Evolutionary conservation across 2,329 filamentous ascomycete genomes (phyloP), one percentile per base, ranked within the genome.

Genomic region (Drechslerella stenobrocha): DNA sequence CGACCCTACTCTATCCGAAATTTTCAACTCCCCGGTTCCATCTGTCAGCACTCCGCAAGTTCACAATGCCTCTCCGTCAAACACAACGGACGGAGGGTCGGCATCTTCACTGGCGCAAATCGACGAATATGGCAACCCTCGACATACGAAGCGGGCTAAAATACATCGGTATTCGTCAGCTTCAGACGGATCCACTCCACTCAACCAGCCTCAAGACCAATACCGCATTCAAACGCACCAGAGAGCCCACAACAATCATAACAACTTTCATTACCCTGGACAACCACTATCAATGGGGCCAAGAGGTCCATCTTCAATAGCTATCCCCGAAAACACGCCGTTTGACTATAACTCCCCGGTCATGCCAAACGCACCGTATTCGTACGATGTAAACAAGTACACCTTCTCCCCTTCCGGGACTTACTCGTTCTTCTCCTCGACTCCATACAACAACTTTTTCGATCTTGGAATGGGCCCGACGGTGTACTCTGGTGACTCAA

Each of bases 221-320:
- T 67, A 67, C 44, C 63, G 63, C 35, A 67, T 67, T 55, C 55
- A 59, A 11, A 67, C 63, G n/a, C 63, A 59, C 22, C 55, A 67
- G 52, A 45, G 63, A 42, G 13, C 56, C 7, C 63, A 67, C 24
- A 59, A 59, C n/a, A 67, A 28, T 26, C 63, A 52, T 30, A 58
- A 52, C 9, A 45, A 35, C 24, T 67, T 60, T 26, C 63, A 67
- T 18, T 67, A 67, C 32, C 63, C 63, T 18, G 63, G 63, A 6
- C 63, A 67, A 23, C 63, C 63, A 46, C 57, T 48, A 30, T 42
- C 61, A 15, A 67, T 67, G 55, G 55, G 55, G 1, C 52, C 60
- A 34, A 32, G 63, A 47, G 50, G 63, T 1, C 47, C 63, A 35
- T 23, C 63, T 32, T 42, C 63, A 5, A 67, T 60, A 30, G 50